Base-by-base conservation (phyloP, 2,329 filamentous ascomycete species). In the Ophiosphaerella herpotricha region DNA sequence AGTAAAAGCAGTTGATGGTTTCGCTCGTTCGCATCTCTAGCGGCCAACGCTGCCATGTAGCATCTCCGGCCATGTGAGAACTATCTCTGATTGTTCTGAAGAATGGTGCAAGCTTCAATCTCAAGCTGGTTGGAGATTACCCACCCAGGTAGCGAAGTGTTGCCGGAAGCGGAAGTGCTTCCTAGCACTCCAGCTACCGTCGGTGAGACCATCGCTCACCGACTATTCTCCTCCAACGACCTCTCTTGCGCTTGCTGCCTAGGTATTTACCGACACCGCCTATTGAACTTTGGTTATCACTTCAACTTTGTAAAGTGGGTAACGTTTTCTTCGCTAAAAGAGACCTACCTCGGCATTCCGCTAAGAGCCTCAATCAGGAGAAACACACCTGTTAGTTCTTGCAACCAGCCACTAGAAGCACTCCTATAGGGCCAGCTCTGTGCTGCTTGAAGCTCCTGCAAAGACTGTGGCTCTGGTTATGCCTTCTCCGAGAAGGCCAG, bases 91-190 rank as follows among this genome's bases (percentile, higher is more conserved):
- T 5, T 3, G 18, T 5, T 21, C 18, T 21, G 18, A 4, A 21
- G 18, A 21, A 21, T 21, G 18, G 18, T 6, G 11, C 11, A 11
- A 29, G 26, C 26, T 29, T 29, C 26, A 29, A 29, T 7, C 26
- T 29, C 26, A 11, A 29, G 52, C 54, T 58, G 50, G 54, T 44
- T 41, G 29, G 35, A 33, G 13, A 11, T 42, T 42, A 47, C 37
- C 46, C 33, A 38, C 29, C 29, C 39, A 11, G 26, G 26, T 8
- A 29, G 4, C 26, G 26, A 29, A 29, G 26, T 29, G 26, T 39
- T 31, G 11, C 50, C 14, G 24, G 43, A 38, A 35, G 35, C 35
- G 18, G 23, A 43, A 24, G 40, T 39, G 21, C 26, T 41, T 21
- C 18, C 18, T 4, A 21, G 18, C 18, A 21, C 18, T 21, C 18